Percentiles rank a stretch among this genome's conserved stretches.
These are phyloP conservation scores for Penicillium simplicissimum DNA, from an alignment of 495 filamentous ascomycete species.

Conservation along the genomic window DNA sequence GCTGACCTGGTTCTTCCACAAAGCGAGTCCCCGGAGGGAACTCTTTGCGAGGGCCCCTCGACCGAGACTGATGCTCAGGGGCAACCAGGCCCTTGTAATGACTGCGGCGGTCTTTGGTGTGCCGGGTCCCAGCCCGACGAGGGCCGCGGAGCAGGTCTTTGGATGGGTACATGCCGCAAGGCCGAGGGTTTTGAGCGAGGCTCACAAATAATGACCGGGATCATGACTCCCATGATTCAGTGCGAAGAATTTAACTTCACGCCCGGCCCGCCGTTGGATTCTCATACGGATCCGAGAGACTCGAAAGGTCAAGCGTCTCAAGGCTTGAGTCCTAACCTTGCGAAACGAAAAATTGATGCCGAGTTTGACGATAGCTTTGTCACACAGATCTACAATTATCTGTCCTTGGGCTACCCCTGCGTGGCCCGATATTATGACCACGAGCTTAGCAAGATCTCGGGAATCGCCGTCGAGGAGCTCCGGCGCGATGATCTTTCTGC, in stretches of 20 bases:
- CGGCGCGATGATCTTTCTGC: conserved; percentile 69
- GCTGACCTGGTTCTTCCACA: conserved; percentile 70
- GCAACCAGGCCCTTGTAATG: conserved; percentile 14
- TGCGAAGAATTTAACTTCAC: conserved; percentile 16
- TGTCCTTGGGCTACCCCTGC: conserved; percentile 86
- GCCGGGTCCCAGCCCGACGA: conserved; percentile 24
- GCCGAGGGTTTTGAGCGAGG: conserved; percentile 14
- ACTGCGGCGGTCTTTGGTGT: conserved; percentile 47
- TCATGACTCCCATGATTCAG: conserved; percentile 29
- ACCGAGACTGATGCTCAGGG: background rate
- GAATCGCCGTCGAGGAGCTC: conserved; percentile 63
- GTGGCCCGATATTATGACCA: conserved; percentile 78
- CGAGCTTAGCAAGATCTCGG: conserved; percentile 77
- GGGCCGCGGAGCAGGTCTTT: conserved; percentile 54
- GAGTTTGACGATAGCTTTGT: conserved; percentile 85
- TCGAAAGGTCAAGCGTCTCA: background rate
- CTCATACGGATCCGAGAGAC: conserved; percentile 34
- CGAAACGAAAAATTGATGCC: conserved; percentile 49
- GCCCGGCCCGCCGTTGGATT: background rate
- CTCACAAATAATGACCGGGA: conserved; percentile 19
- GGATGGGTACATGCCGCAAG: conserved; percentile 62
- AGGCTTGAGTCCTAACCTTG: background rate
- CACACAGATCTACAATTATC: conserved; percentile 94
- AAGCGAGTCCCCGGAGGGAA: conserved; percentile 77
- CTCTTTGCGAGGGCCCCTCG: conserved; percentile 67